These are phyloP conservation scores for Betula pendula DNA, from an alignment of 306 rosid species.

Conservation along the genomic window DNA sequence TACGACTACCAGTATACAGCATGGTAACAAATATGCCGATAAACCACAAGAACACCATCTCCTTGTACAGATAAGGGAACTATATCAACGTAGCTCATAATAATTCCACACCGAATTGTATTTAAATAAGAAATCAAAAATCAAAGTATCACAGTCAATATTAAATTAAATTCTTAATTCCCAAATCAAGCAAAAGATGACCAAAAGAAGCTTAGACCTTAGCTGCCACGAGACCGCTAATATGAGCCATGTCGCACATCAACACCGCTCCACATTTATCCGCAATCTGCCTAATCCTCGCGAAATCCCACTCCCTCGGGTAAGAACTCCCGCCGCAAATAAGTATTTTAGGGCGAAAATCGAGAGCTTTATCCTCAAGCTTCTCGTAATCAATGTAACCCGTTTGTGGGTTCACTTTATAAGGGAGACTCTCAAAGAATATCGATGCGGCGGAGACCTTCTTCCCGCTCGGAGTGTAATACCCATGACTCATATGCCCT, in stretches of 20 bases:
- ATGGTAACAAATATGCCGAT: neutral
- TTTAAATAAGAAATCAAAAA: conserved; percentile 8
- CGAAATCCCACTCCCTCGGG: conserved; percentile 85
- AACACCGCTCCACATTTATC: conserved; percentile 78
- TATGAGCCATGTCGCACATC: conserved; percentile 96
- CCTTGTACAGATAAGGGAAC: neutral
- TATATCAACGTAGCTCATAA: neutral
- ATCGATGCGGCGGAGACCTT: conserved; percentile 72
- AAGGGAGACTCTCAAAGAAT: conserved; percentile 72
- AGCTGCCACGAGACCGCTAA: conserved; percentile 85
- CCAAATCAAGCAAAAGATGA: conserved; percentile 9
- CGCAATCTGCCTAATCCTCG: conserved; percentile 64
- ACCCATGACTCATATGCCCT: conserved; percentile 91
- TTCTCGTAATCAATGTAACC: conserved; percentile 75
- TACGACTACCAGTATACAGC: neutral
- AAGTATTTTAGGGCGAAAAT: conserved; percentile 78
- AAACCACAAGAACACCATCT: neutral
- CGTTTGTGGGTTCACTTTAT: conserved; percentile 72
- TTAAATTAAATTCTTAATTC: neutral
- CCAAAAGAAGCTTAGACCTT: conserved; percentile 45
- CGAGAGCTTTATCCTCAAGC: conserved; percentile 81
- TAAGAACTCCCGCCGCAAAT: conserved; percentile 91
- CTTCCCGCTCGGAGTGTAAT: conserved; percentile 69
- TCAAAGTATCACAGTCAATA: neutral
- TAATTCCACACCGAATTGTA: conserved; percentile 2